A percentile compares a stretch with the other conserved stretches of the same genome.
These are phyloP conservation scores for Yarrowia alimentaria DNA, from an alignment of 805 yeast species.

Conservation along the genomic window DNA sequence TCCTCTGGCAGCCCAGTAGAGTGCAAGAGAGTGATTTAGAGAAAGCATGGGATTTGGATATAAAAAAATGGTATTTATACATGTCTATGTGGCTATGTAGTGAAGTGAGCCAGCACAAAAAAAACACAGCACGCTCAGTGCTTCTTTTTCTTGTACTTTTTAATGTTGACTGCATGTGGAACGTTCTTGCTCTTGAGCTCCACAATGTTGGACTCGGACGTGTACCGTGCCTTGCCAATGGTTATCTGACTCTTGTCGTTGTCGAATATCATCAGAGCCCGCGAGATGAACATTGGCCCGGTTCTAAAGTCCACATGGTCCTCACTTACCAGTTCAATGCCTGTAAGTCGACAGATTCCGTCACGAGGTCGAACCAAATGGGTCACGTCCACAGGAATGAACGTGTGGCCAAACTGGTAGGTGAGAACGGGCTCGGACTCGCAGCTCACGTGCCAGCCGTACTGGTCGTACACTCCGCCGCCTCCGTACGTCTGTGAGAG, in stretches of 20 bases:
- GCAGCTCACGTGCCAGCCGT: conserved; percentile 5
- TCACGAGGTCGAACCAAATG: background rate
- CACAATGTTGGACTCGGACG: background rate
- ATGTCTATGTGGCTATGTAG: too few species aligned
- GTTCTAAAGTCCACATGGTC: background rate
- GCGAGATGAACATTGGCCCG: conserved; percentile 4
- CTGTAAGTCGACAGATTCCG: background rate
- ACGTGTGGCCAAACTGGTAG: conserved; percentile 7
- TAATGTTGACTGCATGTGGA: background rate
- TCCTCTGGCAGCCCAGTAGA: conserved; percentile 44
- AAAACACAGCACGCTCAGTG: too few species aligned
- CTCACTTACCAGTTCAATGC: background rate
- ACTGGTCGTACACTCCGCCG: background rate
- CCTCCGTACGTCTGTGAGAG: background rate
- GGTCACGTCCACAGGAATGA: conserved; percentile 2
- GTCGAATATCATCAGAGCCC: conserved; percentile 10
- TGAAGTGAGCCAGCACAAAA: too few species aligned
- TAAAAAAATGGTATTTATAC: conserved; percentile 22
- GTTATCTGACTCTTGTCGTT: conserved; percentile 8
- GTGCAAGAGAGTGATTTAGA: too few species aligned
- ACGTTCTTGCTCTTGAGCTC: background rate
- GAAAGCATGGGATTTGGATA: too few species aligned
- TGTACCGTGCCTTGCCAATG: conserved; percentile 4
- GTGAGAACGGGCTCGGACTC: background rate
- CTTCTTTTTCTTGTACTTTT: background rate